Evolutionary conservation across 257 asterid species (phyloP).

Genomic region (Capsicum pubescens): DNA sequence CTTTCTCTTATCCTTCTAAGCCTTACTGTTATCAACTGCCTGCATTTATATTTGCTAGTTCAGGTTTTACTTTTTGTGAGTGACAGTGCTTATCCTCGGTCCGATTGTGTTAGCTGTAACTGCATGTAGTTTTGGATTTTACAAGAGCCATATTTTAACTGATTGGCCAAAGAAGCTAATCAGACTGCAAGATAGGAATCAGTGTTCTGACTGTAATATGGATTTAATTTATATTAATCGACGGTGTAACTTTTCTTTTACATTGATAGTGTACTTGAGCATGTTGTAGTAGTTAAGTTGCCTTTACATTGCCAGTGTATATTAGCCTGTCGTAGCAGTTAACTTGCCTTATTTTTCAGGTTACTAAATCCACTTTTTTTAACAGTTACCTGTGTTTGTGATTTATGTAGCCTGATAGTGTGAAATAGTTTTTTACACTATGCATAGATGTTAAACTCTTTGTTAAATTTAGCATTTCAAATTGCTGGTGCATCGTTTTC

Average conservation of each 20-base stretch:
- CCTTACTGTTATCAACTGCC: not conserved
- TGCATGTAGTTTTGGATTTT: not conserved
- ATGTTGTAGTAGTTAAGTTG: not conserved
- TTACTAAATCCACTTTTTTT: not conserved
- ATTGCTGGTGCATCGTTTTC: not conserved
- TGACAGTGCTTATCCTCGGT: not conserved
- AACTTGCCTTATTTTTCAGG: not conserved
- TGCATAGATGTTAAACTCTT: not conserved
- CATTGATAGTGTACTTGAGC: not conserved
- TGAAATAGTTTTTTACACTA: not conserved
- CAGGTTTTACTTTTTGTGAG: not conserved
- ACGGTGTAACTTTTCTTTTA: not conserved
- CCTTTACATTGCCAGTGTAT: not conserved
- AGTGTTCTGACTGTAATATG: not conserved
- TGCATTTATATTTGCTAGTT: not conserved
- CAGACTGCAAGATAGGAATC: slow-evolving; percentile 7
- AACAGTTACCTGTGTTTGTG: not conserved
- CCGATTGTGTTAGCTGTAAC: not conserved
- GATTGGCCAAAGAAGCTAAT: not conserved
- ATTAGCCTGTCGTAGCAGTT: not conserved
- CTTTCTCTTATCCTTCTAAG: not conserved
- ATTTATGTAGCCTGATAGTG: not conserved
- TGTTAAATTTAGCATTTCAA: not conserved
- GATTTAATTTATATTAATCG: not conserved
- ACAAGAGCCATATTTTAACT: not conserved